Base-by-base conservation (phyloP, 495 filamentous ascomycete species). In the Staphylotrichum longicolle region DNA sequence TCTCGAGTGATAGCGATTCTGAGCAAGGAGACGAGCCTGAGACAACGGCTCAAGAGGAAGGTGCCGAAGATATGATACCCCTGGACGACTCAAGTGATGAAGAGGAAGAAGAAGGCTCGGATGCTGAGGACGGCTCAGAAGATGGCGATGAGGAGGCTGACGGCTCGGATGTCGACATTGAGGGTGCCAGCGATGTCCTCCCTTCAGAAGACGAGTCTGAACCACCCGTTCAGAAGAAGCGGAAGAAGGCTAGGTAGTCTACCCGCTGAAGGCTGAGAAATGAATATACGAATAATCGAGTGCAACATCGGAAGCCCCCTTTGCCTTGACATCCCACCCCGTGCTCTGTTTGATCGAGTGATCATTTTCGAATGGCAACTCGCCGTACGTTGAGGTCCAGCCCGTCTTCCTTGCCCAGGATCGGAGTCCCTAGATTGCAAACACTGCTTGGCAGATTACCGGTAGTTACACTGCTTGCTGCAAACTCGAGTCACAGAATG, bases 41-140 rank as follows among this genome's bases (percentile, higher is more conserved):
- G 32, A 65, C 66, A 37, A 68, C 69, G 34, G 71, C 70, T 52
- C 67, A 69, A 34, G 67, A 60, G 30, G 69, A 54, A 42, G 72
- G 64, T 49, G 75, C 75, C 10, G 79, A 79, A 65, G 80, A 81
- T 62, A 77, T 83, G 74, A 80, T 75, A 72, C 77, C 80, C 73
- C 72, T 83, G 41, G 79, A 76, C 49, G 80, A 77, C 51, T 73
- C 80, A 45, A 78, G 78, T 58, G 79, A 81, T 56, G 78, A 78
- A 46, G 77, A 78, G 20, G 78, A 79, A 8, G 73, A 72, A 15
- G 75, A 68, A 15, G 74, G 64, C n/a, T 66, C 66, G 27, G 66
- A 57, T 5, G 72, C 73, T 54, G 70, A 73, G 27, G 63, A 68
- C 50, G 57, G 61, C 33, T 63, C 63, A 32, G 63, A 63, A 30